Evolutionary conservation across 2,329 filamentous ascomycete genomes (phyloP), one percentile per base, ranked within the genome.

Genomic region (Rhynchosporium secalis): DNA sequence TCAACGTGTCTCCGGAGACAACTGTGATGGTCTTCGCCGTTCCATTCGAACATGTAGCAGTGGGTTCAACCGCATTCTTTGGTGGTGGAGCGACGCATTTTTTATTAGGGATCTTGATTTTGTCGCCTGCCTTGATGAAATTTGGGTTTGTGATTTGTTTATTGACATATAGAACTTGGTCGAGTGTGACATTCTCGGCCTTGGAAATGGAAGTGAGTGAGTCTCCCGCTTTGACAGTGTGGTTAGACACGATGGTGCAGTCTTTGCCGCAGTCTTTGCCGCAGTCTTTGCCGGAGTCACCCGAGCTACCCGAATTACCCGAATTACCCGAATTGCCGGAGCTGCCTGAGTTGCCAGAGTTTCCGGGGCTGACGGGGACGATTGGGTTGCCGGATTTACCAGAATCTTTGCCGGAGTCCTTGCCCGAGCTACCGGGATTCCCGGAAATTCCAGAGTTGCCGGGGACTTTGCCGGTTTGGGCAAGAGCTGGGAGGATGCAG

Each of bases 81-180:
- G 61, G 36, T 1, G 52, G 43, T 4, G 63, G 56, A 15, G 65
- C 60, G 3, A 65, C 65, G 40, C 65, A 67, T 36, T 31, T 52
- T 3, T 56, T 26, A 31, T 58, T 55, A 3, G 63, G 61, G 26
- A 67, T 64, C 12, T 61, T 51, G 40, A 67, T 61, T 1, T 56
- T 43, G 36, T 67, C 62, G 9, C 62, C 62, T n/a, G 56, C 36
- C n/a, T 61, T 55, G 57, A 66, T 62, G n/a, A 46, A 26, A 28
- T 52, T 45, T 3, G 56, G 43, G 41, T 66, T 67, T 48, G 33
- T 48, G 38, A 67, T 64, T 62, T 67, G 63, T 8, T 61, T 40
- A 48, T 67, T 67, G 43, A 66, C 65, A 47, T 60, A 64, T 33
- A 51, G 43, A 20, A 65, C 36, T 56, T 67, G 65, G n/a, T 56